Conservation (phyloP, 164 flowering plant species). For the Dillenia turbinata region DNA sequence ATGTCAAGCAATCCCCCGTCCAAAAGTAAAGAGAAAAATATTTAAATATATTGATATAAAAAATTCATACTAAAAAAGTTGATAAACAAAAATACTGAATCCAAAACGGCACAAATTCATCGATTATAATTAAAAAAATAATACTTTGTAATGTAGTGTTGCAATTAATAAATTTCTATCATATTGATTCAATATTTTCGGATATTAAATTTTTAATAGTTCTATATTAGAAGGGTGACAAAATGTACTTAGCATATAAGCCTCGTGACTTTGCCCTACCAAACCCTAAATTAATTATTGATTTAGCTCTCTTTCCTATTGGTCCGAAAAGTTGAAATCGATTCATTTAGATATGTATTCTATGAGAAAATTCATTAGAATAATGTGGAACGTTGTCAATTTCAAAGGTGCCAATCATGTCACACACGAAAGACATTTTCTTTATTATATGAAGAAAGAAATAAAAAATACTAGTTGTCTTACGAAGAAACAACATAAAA, state of each 20-base stretch:
- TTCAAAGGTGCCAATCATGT: slow-evolving; percentile 36
- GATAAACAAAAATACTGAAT: too few relatives aligned
- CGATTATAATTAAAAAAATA: too few relatives aligned
- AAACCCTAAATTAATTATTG: slow-evolving; percentile 11
- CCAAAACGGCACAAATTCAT: too few relatives aligned
- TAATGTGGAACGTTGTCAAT: slow-evolving; percentile 9
- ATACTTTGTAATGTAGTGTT: too few relatives aligned
- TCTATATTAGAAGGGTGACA: background rate
- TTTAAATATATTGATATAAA: too few relatives aligned
- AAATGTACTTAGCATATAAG: slow-evolving; percentile 18
- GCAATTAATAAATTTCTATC: too few relatives aligned
- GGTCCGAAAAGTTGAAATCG: slow-evolving; percentile 34
- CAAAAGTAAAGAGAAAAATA: too few relatives aligned
- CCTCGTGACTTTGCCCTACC: slow-evolving; percentile 24
- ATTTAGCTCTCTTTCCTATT: slow-evolving; percentile 17
- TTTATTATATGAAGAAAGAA: slow-evolving; percentile 9
- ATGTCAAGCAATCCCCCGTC: background rate
- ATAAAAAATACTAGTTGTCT: background rate
- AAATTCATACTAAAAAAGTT: too few relatives aligned
- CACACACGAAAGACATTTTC: slow-evolving; percentile 12
- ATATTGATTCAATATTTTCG: background rate
- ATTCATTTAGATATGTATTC: slow-evolving; percentile 7
- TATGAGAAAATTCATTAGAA: slow-evolving; percentile 7
- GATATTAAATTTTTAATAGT: background rate
- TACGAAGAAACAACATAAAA: slow-evolving; percentile 1